Conservation (phyloP, 2,329 filamentous ascomycete species). For the Chrysosphaeria jannelii region DNA sequence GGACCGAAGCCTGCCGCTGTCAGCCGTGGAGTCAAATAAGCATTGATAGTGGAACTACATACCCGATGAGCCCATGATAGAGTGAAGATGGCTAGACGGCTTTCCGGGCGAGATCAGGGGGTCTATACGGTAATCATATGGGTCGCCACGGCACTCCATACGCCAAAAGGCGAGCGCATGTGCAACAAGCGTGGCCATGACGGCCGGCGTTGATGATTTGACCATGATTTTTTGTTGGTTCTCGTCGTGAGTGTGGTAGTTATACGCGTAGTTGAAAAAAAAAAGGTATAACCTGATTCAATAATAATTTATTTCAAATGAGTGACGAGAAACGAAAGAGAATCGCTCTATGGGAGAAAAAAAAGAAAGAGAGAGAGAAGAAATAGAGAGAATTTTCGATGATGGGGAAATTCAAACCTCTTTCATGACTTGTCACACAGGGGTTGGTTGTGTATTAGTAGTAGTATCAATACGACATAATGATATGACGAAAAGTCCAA, state of each 20-base stretch:
- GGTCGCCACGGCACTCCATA: slow-evolving; percentile 48
- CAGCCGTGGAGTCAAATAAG: no score
- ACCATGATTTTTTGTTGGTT: background rate
- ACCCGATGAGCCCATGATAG: slow-evolving; percentile 52
- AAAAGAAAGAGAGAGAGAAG: background rate
- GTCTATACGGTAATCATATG: slow-evolving; percentile 44
- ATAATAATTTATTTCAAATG: background rate
- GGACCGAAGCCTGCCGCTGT: slow-evolving; percentile 32
- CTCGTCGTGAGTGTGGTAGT: background rate
- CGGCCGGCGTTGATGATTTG: background rate
- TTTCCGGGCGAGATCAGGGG: slow-evolving; percentile 36
- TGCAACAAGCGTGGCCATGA: slow-evolving; percentile 2
- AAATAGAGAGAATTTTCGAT: background rate
- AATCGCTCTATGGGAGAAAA: background rate
- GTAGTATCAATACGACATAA: no score
- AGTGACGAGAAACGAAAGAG: background rate
- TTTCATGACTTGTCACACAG: no score
- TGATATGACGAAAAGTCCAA: no score
- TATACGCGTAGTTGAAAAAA: background rate
- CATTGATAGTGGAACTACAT: no score
- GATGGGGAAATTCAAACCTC: no score
- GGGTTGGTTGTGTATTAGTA: no score
- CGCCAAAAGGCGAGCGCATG: slow-evolving; percentile 44
- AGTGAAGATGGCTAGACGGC: slow-evolving; percentile 36
- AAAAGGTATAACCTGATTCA: background rate